These are phyloP conservation scores for Otatea glauca DNA, from an alignment of 176 grass and related monocot genomes.

Conservation along the genomic window DNA sequence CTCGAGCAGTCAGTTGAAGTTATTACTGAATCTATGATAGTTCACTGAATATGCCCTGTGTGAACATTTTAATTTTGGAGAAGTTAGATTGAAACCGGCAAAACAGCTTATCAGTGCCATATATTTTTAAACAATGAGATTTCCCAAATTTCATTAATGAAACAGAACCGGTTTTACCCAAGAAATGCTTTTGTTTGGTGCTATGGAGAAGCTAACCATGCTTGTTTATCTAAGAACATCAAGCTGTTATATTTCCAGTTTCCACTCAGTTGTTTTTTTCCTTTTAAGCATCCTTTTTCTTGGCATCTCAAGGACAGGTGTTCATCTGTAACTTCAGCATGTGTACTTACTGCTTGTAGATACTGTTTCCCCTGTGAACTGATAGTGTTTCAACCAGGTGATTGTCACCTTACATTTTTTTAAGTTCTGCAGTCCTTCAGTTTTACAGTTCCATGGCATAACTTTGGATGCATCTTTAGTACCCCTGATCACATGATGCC, in stretches of 20 bases:
- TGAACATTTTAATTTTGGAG: not conserved
- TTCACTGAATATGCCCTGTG: slow-evolving; percentile 15
- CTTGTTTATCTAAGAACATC: not conserved
- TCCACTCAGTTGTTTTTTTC: not conserved
- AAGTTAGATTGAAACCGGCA: slow-evolving; percentile 3
- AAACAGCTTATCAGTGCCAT: slow-evolving; percentile 1
- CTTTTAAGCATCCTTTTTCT: not conserved
- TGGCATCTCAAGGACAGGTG: not conserved
- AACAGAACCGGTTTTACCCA: not conserved
- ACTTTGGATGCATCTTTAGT: slow-evolving; percentile 38
- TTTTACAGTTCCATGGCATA: slow-evolving; percentile 31
- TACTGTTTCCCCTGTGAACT: slow-evolving; percentile 46
- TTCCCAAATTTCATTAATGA: not conserved
- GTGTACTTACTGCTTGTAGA: not conserved
- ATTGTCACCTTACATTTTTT: slow-evolving; percentile 36
- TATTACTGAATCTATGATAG: not conserved
- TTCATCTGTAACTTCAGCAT: not conserved
- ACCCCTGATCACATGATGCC: slow-evolving; percentile 38
- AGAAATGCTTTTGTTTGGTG: not conserved
- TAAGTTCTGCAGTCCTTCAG: not conserved
- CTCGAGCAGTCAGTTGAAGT: not conserved
- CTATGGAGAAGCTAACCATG: not conserved
- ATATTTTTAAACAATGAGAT: too few relatives aligned
- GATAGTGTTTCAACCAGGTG: slow-evolving; percentile 30
- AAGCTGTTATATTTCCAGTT: not conserved